Percentiles rank a stretch among this genome's conserved stretches.
Evolutionary conservation across 2,329 filamentous ascomycete genomes (phyloP).

Genomic region (Fonsecaea multimorphosa): DNA sequence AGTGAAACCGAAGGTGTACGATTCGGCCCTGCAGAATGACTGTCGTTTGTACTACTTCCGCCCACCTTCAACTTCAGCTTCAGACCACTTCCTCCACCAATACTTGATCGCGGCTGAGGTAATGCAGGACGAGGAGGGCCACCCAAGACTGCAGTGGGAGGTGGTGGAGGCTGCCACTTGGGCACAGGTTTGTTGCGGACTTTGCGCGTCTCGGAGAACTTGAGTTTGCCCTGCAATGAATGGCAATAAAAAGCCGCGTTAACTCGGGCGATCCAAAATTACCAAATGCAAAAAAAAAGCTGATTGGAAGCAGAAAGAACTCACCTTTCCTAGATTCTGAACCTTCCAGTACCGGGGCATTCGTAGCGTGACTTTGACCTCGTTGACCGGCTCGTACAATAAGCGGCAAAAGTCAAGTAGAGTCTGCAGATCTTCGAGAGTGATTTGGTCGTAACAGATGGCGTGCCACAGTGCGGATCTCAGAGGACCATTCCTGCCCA

Average conservation of each 20-base stretch:
- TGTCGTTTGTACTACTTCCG: conserved; percentile 30
- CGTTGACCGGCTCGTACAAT: conserved; percentile 61
- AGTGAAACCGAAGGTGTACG: conserved; percentile 36
- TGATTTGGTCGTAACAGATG: conserved; percentile 58
- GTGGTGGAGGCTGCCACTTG: conserved; percentile 40
- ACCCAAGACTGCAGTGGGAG: neutral
- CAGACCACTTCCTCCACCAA: conserved; percentile 19
- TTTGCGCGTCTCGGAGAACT: conserved; percentile 49
- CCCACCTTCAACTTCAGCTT: conserved; percentile 40
- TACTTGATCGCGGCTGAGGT: conserved; percentile 17
- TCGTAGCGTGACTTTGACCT: conserved; percentile 57
- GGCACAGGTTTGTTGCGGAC: conserved; percentile 48
- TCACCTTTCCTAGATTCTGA: conserved; percentile 59
- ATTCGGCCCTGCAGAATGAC: neutral
- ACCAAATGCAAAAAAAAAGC: conserved; percentile 7
- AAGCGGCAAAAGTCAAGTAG: conserved; percentile 64
- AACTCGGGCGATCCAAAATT: conserved; percentile 22
- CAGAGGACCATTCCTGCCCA: conserved; percentile 57
- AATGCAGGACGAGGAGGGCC: conserved; percentile 25
- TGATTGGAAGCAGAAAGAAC: conserved; percentile 23
- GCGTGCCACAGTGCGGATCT: conserved; percentile 63
- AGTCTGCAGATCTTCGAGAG: conserved; percentile 61
- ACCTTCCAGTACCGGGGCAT: conserved; percentile 65
- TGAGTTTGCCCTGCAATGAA: conserved; percentile 50
- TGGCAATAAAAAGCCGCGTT: neutral